These are phyloP conservation scores for Hypoxylon subgilvum DNA, from an alignment of 495 filamentous ascomycete species.

Conservation along the genomic window DNA sequence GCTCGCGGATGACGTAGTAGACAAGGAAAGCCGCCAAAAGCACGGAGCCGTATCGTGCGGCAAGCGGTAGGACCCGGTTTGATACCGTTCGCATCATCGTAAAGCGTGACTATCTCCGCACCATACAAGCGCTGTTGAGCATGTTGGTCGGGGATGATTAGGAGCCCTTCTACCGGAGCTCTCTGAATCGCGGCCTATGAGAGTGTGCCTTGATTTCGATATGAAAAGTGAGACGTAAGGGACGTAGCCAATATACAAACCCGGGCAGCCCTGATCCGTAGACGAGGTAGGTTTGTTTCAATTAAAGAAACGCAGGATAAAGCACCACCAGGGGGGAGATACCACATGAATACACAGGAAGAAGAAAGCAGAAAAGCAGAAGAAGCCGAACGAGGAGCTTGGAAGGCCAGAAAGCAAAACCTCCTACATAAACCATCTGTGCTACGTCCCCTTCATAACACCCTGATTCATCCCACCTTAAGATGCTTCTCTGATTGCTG, in stretches of 20 bases:
- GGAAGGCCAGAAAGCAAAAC: not conserved
- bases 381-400: constrained; percentile 14
- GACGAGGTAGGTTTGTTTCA: constrained; percentile 25
- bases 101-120: constrained; percentile 37
- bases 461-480: constrained; percentile 1
- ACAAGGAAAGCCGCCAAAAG: constrained; percentile 37
- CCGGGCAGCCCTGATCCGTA: constrained; percentile 6
- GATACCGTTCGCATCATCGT: constrained; percentile 41
- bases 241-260: constrained; percentile 33
- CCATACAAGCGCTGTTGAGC: constrained; percentile 22
- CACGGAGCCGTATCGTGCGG: constrained; percentile 35
- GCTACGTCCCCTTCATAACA: constrained; percentile 13
- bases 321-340: constrained; percentile 17
- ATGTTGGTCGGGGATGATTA: constrained; percentile 34
- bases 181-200: constrained; percentile 21
- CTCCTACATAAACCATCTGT: constrained; percentile 20
- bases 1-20: constrained; percentile 39
- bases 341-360: constrained; percentile 27
- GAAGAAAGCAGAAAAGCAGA: constrained; percentile 6
- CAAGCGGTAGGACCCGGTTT: constrained; percentile 38
- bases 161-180: constrained; percentile 29
- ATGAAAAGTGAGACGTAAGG: constrained; percentile 30
- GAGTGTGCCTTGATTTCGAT: constrained; percentile 13
- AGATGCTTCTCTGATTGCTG: constrained; percentile 6
- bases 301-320: constrained; percentile 27